Evolutionary conservation across 2,329 filamentous ascomycete species (phyloP), one percentile per base, ranked within the genome.

Genomic region (Fusarium lyarnte): DNA sequence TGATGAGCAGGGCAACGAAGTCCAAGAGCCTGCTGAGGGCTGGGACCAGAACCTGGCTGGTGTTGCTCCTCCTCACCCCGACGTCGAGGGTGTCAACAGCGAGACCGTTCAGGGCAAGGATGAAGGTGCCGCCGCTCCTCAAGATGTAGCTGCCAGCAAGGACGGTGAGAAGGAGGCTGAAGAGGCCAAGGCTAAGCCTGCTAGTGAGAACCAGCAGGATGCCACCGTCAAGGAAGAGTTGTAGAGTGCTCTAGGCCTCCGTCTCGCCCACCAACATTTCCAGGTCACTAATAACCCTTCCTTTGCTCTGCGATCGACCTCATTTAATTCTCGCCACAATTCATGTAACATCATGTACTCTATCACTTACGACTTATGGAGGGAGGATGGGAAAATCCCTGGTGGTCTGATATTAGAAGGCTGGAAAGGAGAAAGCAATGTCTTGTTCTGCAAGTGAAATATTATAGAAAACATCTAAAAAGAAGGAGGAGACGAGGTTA

Each of bases 1-100:
- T 43, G 94, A 97, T 81, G 89, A 89, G 58, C 81, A 90, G 46
- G 96, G 95, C 66, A 94, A 95, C 74, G 93, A 97, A 79, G 83
- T 97, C n/a, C 80, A 81, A 16, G 76, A 81, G 38, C 83, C 84
- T 19, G 80, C 81, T 29, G 85, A 82, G 42, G 84, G 80, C 27
- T 80, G 77, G 80, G 78, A 78, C 21, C 78, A 82, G 53, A 79
- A 80, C 33, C 75, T 80, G 21, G 83, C 74, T 19, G 82, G 79
- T 54, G 86, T 89, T 36, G 88, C 88, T 13, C 88, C 88, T 39
- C 88, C 88, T 23, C 88, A 90, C 74, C 88, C 88, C 11, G 88
- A 90, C 76, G 87, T 90, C 13, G 85, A 92, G 72, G 89, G 89
- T 41, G 85, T 85, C 33, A 86, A 92, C 76, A 85, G 85, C 66